Base-by-base conservation (phyloP, 139 green algal genomes). In the Chlamydomonas incerta region DNA sequence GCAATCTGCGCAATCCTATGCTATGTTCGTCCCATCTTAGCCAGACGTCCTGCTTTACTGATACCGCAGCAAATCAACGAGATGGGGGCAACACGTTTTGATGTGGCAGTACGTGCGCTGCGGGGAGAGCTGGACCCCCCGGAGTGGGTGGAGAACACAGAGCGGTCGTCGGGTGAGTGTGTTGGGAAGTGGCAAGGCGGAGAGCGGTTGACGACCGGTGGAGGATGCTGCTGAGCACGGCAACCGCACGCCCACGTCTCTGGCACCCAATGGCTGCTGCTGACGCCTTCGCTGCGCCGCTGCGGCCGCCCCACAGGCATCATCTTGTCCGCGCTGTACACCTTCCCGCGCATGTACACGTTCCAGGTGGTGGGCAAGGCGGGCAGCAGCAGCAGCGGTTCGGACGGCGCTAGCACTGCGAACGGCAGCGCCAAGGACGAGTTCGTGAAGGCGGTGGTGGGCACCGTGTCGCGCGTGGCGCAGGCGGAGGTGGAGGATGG, bases 51-150 rank as follows among this genome's bases (percentile, higher is more conserved):
- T n/a, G n/a, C n/a, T n/a, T n/a, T n/a, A n/a, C n/a, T n/a, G n/a
- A n/a, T n/a, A n/a, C n/a, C n/a, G 33, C 31, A 23, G 68, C 33
- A 50, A 26, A 89, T 95, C 62, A 96, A 96, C 58, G 90, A 94
- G 29, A 93, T 93, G 72, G 94, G 93, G 18, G 94, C 94, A n/a
- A 96, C 93, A 0, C 82, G 93, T 1, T 95, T 93, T 52, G 85
- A 90, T 37, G 88, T 94, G 46, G 76, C 76, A 65, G 87, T 92
- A 55, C 31, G 85, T 37, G 93, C 93, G 15, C 79, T 96, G 41
- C 87, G 92, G 0, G 94, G 94, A 8, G 89, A 94, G 82, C 93
- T 95, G 72, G 90, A 94, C 72, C 90, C 91, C 3, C 86, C 90
- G 0, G n/a, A 46, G 33, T 91, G 87, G 87, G 63, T 91, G 0